Evolutionary conservation across 2,329 filamentous ascomycete species (phyloP), one percentile per base, ranked within the genome.

Genomic region (Dactylonectria macrodidyma): DNA sequence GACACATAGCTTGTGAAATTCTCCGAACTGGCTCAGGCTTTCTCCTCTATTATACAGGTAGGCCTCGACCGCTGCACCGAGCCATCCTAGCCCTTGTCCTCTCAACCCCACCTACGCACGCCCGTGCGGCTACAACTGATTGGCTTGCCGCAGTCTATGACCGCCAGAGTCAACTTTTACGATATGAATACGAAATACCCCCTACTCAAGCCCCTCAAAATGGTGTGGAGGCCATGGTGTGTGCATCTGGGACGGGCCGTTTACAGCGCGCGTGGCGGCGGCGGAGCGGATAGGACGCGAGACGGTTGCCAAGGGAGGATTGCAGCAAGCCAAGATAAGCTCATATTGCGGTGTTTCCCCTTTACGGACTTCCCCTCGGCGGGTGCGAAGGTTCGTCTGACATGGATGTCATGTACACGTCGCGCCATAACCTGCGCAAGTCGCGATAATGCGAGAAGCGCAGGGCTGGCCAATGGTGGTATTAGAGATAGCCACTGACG

Each of bases 131-230:
- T 46, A n/a, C 48, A 16, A 61, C 36, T n/a, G 59, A 61, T 61
- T 50, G 59, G 50, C 59, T 33, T 41, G 33, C 54, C 44, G 48
- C 50, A 61, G 59, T 19, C 41, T 55, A 34, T 14, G 50, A 61
- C 51, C 59, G 59, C 34, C 59, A 46, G 48, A 61, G 50, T 51
- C 59, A 44, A 44, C 54, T 61, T 61, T 54, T 61, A 26, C 48
- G 59, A 47, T 54, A 61, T 61, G 38, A 61, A 61, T 61, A 54
- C 59, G 59, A 61, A 61, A 61, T 61, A 50, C 51, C 59, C 59
- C 26, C 26, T 30, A 30, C 4, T 30, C 26, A 30, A 30, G 19
- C 19, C 19, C 26, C 26, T 30, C 4, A 30, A 30, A 30, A 30
- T 34, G 50, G 11, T n/a, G 16, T 24, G 36, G 48, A 24, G 57